Evolutionary conservation across 1,284 basidiomycete genomes (phyloP), one percentile per base, ranked within the genome.

Genomic region (Ceratobasidium sp.): DNA sequence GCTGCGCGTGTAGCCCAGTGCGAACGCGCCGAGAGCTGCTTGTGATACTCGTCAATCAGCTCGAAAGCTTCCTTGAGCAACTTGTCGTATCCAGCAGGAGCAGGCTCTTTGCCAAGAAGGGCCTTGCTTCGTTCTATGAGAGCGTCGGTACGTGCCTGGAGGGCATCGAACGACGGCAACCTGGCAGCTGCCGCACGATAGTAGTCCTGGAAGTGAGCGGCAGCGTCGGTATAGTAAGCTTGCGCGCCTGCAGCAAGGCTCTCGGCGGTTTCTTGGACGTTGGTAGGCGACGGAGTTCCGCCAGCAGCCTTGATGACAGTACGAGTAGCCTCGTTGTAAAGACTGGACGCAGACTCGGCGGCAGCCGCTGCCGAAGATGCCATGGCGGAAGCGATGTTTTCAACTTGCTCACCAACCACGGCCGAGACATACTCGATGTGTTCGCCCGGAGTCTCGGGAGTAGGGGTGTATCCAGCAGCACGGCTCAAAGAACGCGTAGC

Each of bases 261-360:
- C 49, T 74, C 71, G 28, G 61, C 47, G 23, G 58, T 47, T 45
- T 74, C 71, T 10, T n/a, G 42, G 13, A 49, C 37, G 10, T 56
- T 65, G 35, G 65, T 61, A n/a, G 74, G 74, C n/a, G 61, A 66
- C 11, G 74, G 74, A 23, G 74, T 75, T 39, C 74, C 74, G 23
- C 74, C 74, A 45, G 63, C 74, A 11, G 74, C 74, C 53, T 75
- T 75, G 63, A 75, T 75, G 26, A 54, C 74, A 13, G 74, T 65
- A 42, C 74, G 74, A 3, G 74, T 75, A n/a, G 74, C 74, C 31
- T 68, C 42, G 13, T 68, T 47, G 23, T 68, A 68, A 33, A 68
- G 15, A 31, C 47, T 68, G 2, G 66, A 68, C 20, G 49, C 42
- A 26, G 49, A 28, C 47, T n/a, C 23, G 35, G 23, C 45, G 11